phyloP scores from a whole-genome alignment of 1,139 yeast genomes.

The Yamadazyma buinensis region DNA sequence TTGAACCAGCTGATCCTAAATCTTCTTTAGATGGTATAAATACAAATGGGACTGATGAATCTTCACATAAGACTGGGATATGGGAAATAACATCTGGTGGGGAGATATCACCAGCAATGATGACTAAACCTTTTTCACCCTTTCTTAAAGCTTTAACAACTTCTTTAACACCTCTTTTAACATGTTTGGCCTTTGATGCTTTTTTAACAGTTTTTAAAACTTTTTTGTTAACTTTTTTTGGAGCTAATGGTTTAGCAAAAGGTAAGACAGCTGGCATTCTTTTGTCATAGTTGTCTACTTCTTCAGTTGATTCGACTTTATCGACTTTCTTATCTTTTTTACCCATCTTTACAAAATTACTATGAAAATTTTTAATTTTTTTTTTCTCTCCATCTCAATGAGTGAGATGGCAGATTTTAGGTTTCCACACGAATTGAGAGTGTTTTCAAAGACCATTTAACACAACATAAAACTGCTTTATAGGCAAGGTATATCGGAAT shows the following conservation, averaged over 20 bases:
- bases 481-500: too few relatives aligned
- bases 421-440: conserved; percentile 3
- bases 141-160: conserved; percentile 96
- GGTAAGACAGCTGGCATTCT: conserved; percentile 88
- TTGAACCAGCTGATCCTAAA: conserved; percentile 97
- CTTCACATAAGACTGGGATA: conserved; percentile 96
- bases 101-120: conserved; percentile 96
- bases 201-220: conserved; percentile 93
- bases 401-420: conserved; percentile 10
- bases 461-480: too few relatives aligned
- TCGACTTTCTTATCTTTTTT: conserved; percentile 38
- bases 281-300: conserved; percentile 84
- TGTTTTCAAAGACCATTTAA: too few relatives aligned
- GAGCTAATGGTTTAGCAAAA: conserved; percentile 93
- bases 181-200: conserved; percentile 97
- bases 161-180: conserved; percentile 98
- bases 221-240: conserved; percentile 94
- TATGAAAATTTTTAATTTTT: conserved; percentile 7
- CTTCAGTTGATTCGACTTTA: conserved; percentile 37
- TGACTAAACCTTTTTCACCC: conserved; percentile 95
- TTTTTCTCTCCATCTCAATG: conserved; percentile 2
- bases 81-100: conserved; percentile 98
- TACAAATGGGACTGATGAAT: conserved; percentile 80
- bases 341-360: conserved; percentile 45
- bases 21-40: conserved; percentile 98